Base-by-base conservation (phyloP, 208 protist species). In the Novymonas esmeraldas region DNA sequence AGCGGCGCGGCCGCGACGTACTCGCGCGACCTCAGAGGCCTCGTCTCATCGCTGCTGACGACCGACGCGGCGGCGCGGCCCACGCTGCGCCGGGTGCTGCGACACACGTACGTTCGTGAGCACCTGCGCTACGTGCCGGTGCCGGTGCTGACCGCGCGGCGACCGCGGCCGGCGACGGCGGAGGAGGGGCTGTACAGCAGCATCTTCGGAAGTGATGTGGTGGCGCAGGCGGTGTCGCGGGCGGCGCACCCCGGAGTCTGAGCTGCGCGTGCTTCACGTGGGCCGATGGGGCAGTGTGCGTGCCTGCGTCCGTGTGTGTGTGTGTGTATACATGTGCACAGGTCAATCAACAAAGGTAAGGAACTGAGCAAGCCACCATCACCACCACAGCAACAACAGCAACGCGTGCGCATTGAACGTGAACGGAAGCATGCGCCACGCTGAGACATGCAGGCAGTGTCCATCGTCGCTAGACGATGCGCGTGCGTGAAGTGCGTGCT, bases 41-140 rank as follows among this genome's bases (percentile, higher is more conserved):
- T 94, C 14, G 79, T 94, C 28, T 65, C 78, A 41, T 87, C 82
- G 24, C 76, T 94, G 52, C 74, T 95, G 20, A 79, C 83, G 36
- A 73, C 77, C 9, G 75, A 85, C 14, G 20, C 78, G 24, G 67
- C 74, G 3, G 76, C 73, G 24, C 84, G 89, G 10, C 89, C 86
- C 60, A 88, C 85, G 22, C 52, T 87, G 50, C 77, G 82, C 1
- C 84, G 81, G 4, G 42, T 90, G 29, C 60, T 95, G 51, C 82
- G 82, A 20, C 84, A 70, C 22, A 39, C 69, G 6, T 90, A 87
- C 65, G 74, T 89, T 16, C 76, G 71, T 29, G 58, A 77, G 45
- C 49, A 78, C 54, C 78, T 93, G 13, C 50, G 45, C n/a, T 70
- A 52, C 16, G 66, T 93, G 14, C 84, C 84, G 0, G 26, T 20